Evolutionary conservation across 169 alveolate species (phyloP), one percentile per base, ranked within the genome.

Genomic region (Eimeria sp.): DNA sequence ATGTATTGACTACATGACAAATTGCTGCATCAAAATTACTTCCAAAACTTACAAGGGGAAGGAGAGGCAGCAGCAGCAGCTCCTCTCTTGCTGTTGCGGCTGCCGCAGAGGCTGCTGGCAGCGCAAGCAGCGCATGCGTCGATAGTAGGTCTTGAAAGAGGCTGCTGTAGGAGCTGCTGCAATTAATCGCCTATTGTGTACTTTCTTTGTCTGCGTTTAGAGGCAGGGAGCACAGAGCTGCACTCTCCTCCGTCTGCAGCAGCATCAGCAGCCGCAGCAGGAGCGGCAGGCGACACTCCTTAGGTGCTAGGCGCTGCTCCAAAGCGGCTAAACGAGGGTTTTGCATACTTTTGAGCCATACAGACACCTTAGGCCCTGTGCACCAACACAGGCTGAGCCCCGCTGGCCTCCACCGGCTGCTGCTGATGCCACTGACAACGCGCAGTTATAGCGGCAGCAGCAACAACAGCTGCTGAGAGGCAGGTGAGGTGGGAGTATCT

Each of bases 261-360:
- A 61, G 70, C 70, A 61, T 18, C 70, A 61, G 70, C 70, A 61
- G 70, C 70, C 13, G 87, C 87, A 43, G 87, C 61, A 43, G 87
- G 40, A 43, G 87, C 63, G 43, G 87, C 87, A 25, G 40, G 63
- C 27, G 18, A 76, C 63, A 58, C 87, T n/a, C 87, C 61, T 47
- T 76, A 40, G 87, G 87, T 40, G 87, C 63, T 40, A 5, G 63
- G 27, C 30, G 87, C 63, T 22, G 63, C 54, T 16, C 40, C 63
- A 22, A 7, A 47, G 34, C 34, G 51, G 16, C 61, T n/a, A 4
- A 13, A 43, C 27, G 5, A 45, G 30, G 30, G 61, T 49, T 43
- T 76, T 34, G 51, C 16, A 7, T 43, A 16, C 87, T 76, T 22
- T 47, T 76, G 63, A 22, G 63, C 30, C 45, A 18, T 76, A 76